Conservation (phyloP, 495 filamentous ascomycete species). For the Tuber borchii region DNA sequence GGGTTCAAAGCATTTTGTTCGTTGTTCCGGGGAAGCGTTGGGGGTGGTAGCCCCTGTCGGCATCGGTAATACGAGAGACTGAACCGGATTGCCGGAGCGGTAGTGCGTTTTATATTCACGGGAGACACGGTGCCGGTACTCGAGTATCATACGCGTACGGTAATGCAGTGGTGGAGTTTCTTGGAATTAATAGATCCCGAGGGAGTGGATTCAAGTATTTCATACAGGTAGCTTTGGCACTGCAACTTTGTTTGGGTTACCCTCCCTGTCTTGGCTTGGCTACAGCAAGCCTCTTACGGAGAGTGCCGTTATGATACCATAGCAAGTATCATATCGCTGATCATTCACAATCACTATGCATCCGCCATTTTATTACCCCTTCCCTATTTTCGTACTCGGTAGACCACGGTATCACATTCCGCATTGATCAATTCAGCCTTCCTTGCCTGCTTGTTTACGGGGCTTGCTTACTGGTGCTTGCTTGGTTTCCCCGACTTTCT, state of each 20-base stretch:
- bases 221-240: neutral
- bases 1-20: too few relatives aligned
- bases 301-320: neutral
- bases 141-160: neutral
- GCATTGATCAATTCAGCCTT: neutral
- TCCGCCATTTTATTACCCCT: neutral
- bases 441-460: neutral
- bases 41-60: neutral
- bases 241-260: neutral
- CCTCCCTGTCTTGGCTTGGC: neutral
- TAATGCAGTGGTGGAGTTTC: neutral
- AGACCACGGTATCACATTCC: neutral
- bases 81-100: neutral
- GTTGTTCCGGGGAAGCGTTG: too few relatives aligned
- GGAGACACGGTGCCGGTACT: neutral
- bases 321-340: neutral
- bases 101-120: neutral
- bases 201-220: neutral
- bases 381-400: neutral
- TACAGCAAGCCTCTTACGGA: neutral
- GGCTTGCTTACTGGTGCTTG: neutral
- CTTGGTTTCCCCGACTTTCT: neutral
- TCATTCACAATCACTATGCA: neutral
- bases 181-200: neutral
- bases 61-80: neutral